Percentiles rank a stretch among this genome's conserved stretches.
Evolutionary conservation across 2,329 filamentous ascomycete genomes (phyloP).

Genomic region (Coleophoma crateriformis): DNA sequence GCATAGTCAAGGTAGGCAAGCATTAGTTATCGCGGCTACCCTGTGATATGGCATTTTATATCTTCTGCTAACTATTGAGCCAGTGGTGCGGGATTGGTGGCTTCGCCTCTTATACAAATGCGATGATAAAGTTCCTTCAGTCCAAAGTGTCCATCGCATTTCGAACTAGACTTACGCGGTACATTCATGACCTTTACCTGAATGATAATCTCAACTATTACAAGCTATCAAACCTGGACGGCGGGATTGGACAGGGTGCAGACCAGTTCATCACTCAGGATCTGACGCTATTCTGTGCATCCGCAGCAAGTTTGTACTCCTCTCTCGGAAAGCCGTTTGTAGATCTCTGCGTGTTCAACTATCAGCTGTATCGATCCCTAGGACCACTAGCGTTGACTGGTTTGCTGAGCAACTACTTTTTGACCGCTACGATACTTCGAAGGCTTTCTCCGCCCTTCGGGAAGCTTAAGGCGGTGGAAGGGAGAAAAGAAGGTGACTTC

Average conservation of each 20-base stretch:
- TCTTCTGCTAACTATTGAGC: neutral
- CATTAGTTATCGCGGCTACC: conserved; percentile 10
- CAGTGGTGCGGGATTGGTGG: conserved; percentile 90
- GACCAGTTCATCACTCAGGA: conserved; percentile 99
- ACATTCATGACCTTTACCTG: conserved; percentile 95
- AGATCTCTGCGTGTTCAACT: conserved; percentile 97
- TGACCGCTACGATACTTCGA: conserved; percentile 85
- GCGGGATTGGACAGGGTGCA: conserved; percentile 83
- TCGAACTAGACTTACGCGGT: conserved; percentile 86
- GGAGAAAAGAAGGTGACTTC: conserved; percentile 92
- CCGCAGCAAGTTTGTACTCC: conserved; percentile 88
- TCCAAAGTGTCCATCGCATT: conserved; percentile 98
- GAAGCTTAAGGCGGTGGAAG: conserved; percentile 93
- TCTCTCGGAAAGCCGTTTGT: conserved; percentile 96
- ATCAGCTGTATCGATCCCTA: conserved; percentile 87
- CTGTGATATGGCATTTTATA: neutral
- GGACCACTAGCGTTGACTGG: conserved; percentile 84
- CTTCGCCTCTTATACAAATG: conserved; percentile 94
- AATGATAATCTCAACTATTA: conserved; percentile 96
- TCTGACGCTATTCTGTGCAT: conserved; percentile 88
- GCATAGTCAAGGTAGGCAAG: conserved; percentile 65
- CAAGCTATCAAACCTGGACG: conserved; percentile 87
- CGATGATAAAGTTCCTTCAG: conserved; percentile 98
- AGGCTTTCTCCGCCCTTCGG: conserved; percentile 91
- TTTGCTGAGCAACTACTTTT: conserved; percentile 86